Evolutionary conservation across 257 asterid species (phyloP).

Genomic region (Pogostemon cablin): DNA sequence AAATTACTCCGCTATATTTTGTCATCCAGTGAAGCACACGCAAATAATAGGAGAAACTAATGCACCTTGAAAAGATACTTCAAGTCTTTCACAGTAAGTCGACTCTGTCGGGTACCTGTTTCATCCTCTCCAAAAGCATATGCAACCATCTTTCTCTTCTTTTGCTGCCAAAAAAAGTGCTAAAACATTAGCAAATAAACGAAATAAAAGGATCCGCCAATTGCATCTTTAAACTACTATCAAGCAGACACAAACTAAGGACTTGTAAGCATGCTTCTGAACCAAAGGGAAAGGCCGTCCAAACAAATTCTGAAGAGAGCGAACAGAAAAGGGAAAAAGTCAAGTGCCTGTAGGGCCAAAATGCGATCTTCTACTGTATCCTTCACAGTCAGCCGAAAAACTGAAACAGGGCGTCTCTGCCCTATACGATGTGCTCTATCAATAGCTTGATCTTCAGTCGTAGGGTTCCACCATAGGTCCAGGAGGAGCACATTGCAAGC

Average conservation of each 20-base stretch:
- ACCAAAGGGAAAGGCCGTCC: no score
- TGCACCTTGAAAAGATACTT: conserved; percentile 68
- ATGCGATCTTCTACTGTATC: conserved; percentile 99
- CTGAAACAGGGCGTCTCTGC: conserved; percentile 92
- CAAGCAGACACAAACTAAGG: no score
- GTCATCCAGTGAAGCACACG: no score
- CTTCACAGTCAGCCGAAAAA: conserved; percentile 83
- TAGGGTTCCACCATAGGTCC: conserved; percentile 99
- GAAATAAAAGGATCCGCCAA: neutral
- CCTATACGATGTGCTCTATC: conserved; percentile 99
- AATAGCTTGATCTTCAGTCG: conserved; percentile 98
- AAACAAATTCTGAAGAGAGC: neutral
- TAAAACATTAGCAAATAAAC: neutral
- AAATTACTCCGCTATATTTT: no score
- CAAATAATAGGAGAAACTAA: neutral
- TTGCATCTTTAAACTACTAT: neutral
- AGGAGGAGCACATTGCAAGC: conserved; percentile 91
- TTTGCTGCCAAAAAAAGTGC: conserved; percentile 51
- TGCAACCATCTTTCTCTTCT: conserved; percentile 93
- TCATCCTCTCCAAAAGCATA: conserved; percentile 96
- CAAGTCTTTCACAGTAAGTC: conserved; percentile 87
- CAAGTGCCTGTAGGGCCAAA: conserved; percentile 88
- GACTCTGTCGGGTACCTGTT: conserved; percentile 67
- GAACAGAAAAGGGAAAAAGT: neutral
- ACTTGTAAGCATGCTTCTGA: no score